These are phyloP conservation scores for Cyclostephanos invisitatus DNA, from an alignment of 108 stramenopile species.

Conservation along the genomic window DNA sequence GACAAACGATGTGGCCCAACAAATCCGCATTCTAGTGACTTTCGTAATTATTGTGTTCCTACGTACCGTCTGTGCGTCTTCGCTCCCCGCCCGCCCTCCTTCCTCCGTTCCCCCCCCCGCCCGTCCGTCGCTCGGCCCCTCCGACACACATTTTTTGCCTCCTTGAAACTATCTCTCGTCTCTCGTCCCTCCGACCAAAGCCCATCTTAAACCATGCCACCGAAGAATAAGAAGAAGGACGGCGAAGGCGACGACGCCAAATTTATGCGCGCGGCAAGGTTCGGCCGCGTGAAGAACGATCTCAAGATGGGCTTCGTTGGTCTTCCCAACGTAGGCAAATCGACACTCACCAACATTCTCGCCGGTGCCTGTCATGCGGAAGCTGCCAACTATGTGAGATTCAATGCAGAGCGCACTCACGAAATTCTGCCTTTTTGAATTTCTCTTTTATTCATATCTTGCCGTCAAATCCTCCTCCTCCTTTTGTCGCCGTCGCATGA, in stretches of 20 bases:
- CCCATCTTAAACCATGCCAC: slow-evolving; percentile 65
- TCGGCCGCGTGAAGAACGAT: slow-evolving; percentile 89
- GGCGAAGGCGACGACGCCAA: slow-evolving; percentile 61
- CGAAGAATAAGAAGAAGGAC: slow-evolving; percentile 83
- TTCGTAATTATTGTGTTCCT: too few relatives aligned
- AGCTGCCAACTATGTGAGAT: slow-evolving; percentile 74
- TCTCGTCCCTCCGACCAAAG: too few relatives aligned
- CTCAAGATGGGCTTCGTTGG: slow-evolving; percentile 92
- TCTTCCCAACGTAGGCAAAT: slow-evolving; percentile 99
- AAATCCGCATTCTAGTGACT: too few relatives aligned
- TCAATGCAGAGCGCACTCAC: neutral
- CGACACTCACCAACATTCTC: slow-evolving; percentile 86
- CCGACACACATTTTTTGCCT: too few relatives aligned
- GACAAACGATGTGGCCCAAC: too few relatives aligned
- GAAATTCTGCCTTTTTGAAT: neutral
- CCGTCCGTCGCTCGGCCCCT: too few relatives aligned
- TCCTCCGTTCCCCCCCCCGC: too few relatives aligned
- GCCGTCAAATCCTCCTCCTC: neutral
- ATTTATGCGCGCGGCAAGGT: slow-evolving; percentile 86
- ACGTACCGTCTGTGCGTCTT: too few relatives aligned
- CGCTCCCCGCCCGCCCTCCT: too few relatives aligned
- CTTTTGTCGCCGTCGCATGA: neutral
- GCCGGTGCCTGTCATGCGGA: slow-evolving; percentile 85
- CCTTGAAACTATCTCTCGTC: too few relatives aligned
- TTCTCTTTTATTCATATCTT: neutral